Conservation (phyloP, 192 early-diverging fungal species). For the Coemansia sp. region DNA sequence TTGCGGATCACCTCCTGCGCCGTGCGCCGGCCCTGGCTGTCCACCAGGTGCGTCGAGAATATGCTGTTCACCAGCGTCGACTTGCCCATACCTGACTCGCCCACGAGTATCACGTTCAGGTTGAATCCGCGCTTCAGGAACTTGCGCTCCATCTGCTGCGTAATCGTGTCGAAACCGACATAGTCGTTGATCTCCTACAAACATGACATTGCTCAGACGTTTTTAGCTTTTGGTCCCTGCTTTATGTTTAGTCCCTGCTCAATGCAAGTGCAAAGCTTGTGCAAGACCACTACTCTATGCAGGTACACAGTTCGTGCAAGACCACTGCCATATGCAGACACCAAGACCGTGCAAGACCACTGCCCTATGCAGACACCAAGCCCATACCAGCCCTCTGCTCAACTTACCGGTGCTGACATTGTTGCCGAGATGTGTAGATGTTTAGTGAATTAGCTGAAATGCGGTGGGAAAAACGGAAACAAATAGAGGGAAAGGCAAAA, state of each 20-base stretch:
- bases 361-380: too few species aligned
- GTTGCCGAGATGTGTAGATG: not conserved
- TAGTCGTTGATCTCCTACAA: conserved; percentile 76
- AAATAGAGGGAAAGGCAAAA: conserved; percentile 2
- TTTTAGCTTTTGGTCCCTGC: not conserved
- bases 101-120: conserved; percentile 98
- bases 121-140: conserved; percentile 95
- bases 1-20: conserved; percentile 80
- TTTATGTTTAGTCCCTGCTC: not conserved
- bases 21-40: conserved; percentile 82
- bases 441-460: conserved; percentile 3
- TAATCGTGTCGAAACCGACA: conserved; percentile 98
- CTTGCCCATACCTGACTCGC: conserved; percentile 96
- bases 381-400: too few species aligned
- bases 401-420: conserved; percentile 35
- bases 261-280: too few species aligned
- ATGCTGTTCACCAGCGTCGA: conserved; percentile 98
- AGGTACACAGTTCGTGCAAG: too few species aligned
- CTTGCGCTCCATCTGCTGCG: conserved; percentile 96
- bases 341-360: too few species aligned
- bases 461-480: not conserved
- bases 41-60: conserved; percentile 93
- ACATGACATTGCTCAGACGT: not conserved
- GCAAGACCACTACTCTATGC: too few species aligned
- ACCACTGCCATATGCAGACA: too few species aligned